Evolutionary conservation across 2,329 filamentous ascomycete genomes (phyloP).

Genomic region (Proliferodiscus dingleyae): DNA sequence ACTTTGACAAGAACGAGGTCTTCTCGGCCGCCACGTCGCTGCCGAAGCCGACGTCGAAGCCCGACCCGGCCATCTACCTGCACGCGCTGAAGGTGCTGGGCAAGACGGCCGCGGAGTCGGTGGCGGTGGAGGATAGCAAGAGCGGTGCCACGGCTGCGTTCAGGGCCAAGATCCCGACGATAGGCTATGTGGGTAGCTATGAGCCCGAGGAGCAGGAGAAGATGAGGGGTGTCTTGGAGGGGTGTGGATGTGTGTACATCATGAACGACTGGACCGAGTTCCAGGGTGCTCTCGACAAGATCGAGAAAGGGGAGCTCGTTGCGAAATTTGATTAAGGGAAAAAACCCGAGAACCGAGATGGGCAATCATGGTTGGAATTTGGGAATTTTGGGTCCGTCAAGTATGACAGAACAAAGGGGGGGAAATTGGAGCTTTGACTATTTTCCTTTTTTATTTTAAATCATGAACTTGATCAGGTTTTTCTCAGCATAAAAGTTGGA

Average conservation of each 20-base stretch:
- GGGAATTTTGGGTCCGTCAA: too few relatives aligned
- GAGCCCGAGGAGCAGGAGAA: conserved; percentile 49
- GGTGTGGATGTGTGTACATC: conserved; percentile 58
- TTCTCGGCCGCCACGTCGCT: conserved; percentile 81
- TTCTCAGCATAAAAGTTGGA: too few relatives aligned
- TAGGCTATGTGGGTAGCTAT: conserved; percentile 84
- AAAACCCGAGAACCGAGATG: too few relatives aligned
- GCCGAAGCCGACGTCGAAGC: conserved; percentile 78
- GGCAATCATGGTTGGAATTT: too few relatives aligned
- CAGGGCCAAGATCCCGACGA: conserved; percentile 71
- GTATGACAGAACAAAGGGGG: too few relatives aligned
- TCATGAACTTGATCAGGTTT: too few relatives aligned
- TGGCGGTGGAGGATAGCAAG: conserved; percentile 87
- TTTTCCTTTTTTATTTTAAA: too few relatives aligned
- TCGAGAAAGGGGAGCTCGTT: conserved; percentile 20
- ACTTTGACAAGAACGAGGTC: conserved; percentile 69
- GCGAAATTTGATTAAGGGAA: too few relatives aligned
- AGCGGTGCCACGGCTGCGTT: conserved; percentile 74
- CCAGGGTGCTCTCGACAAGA: conserved; percentile 18
- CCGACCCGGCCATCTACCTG: conserved; percentile 83
- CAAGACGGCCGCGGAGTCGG: conserved; percentile 63
- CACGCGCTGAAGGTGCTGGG: conserved; percentile 70
- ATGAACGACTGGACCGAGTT: conserved; percentile 59
- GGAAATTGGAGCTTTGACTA: too few relatives aligned
- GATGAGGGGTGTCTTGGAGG: conserved; percentile 58